Conservation (phyloP, 805 yeast species). For the Yarrowia osloensis region DNA sequence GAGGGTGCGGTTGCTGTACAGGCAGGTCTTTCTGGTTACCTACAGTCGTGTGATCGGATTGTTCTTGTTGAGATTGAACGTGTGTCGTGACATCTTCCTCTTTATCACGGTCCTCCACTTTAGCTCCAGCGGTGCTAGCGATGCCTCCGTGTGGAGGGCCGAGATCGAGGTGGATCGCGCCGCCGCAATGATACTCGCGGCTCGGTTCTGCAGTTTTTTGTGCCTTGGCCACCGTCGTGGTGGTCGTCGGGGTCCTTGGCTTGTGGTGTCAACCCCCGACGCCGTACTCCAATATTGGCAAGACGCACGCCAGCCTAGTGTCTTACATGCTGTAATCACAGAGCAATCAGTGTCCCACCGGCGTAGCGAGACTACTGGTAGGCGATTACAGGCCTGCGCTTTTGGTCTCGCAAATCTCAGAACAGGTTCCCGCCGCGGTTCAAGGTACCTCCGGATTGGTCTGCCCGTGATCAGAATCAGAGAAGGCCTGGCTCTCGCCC, state of each 20-base stretch:
- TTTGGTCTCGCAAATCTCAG: too few species aligned
- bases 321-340: too few species aligned
- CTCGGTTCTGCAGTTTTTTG: background rate
- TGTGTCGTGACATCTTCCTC: background rate
- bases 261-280: background rate
- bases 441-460: too few species aligned
- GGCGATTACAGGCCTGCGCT: too few species aligned
- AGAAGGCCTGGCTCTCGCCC: too few species aligned
- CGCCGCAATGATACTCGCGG: background rate
- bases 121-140: background rate
- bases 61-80: background rate
- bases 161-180: background rate
- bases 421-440: too few species aligned
- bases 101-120: background rate
- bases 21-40: background rate
- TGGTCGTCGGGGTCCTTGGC: background rate
- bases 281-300: background rate
- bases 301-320: background rate
- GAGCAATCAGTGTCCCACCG: too few species aligned
- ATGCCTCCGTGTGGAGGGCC: background rate
- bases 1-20: background rate
- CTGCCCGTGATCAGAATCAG: too few species aligned
- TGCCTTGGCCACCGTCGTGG: background rate
- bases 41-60: background rate
- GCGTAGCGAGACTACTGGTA: too few species aligned